phyloP scores from a whole-genome alignment of 768 basidiomycete genomes.

The Pleurotus giganteus region DNA sequence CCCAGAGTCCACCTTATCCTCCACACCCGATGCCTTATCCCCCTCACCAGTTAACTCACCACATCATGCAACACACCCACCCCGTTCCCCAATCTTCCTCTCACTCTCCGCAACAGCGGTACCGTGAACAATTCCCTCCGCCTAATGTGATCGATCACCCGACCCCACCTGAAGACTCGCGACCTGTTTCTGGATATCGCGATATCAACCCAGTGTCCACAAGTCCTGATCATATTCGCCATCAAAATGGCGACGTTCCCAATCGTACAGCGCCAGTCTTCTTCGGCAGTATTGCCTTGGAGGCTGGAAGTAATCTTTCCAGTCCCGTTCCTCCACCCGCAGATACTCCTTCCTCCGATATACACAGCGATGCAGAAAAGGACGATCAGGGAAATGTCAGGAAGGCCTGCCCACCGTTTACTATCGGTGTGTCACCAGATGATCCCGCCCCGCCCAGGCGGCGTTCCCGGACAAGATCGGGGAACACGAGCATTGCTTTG shows the following conservation, averaged over 20 bases:
- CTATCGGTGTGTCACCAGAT: conserved; percentile 38
- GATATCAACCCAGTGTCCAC: neutral
- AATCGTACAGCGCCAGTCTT: conserved; percentile 30
- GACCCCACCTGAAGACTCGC: conserved; percentile 12
- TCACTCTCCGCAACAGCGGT: conserved; percentile 1
- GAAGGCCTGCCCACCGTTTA: conserved; percentile 36
- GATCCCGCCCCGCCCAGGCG: conserved; percentile 27
- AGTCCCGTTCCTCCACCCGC: conserved; percentile 20
- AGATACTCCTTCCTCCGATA: conserved; percentile 15
- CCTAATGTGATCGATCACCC: conserved; percentile 14
- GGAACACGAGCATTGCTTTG: no score
- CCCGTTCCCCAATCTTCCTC: conserved; percentile 13
- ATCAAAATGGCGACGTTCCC: neutral
- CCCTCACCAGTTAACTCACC: conserved; percentile 6
- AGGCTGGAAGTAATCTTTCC: conserved; percentile 24
- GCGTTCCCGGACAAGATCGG: conserved; percentile 29
- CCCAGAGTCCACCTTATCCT: conserved; percentile 22
- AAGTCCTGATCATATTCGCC: neutral
- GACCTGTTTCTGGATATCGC: conserved; percentile 11
- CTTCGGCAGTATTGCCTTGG: conserved; percentile 49
- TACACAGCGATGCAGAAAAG: conserved; percentile 1
- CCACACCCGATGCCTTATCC: conserved; percentile 12
- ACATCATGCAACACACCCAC: conserved; percentile 11
- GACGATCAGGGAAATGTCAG: conserved; percentile 16
- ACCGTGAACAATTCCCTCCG: conserved; percentile 10